Base-by-base conservation (phyloP, 163 green algal genomes). In the Chlamydomonas reinhardtii region DNA sequence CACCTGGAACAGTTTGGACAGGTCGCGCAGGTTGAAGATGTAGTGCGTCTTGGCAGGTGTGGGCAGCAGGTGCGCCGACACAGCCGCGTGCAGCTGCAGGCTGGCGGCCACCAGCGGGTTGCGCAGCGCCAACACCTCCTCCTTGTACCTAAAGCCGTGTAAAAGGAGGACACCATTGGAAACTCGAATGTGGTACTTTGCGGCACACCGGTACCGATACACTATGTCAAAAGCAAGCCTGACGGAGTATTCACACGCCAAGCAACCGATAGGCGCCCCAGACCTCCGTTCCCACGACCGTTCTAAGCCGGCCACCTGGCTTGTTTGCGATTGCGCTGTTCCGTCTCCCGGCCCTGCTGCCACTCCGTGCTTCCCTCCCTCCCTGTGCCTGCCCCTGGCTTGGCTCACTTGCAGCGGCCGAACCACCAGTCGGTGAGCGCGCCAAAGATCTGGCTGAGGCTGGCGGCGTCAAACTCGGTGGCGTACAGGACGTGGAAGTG, bases 41-140 rank as follows among this genome's bases (percentile, higher is more conserved):
- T 94, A 94, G 85, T 94, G 92, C n/a, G 79, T 93, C 89, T 93
- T 92, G 59, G 90, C 84, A 8, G 92, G 92, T 22, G 92, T 94
- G 68, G 92, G 92, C 56, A 94, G 87, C 73, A 94, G 84, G 56
- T 91, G 64, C 27, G 73, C 61, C n/a, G 74, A 73, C 27, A 84
- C 82, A 15, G 32, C 43, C 29, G 85, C 48, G 74, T 93, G 92
- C 27, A 94, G 35, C 52, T 92, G 74, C 29, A 95, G 82, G 74
- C 83, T 91, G 54, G 91, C 89, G 24, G 92, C 86, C 56, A 93
- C 93, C 29, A 94, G 83, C 8, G 85, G 83, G 0, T 85, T 80
- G 15, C 81, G 73, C 54, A 90, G 82, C 32, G 20, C 61, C 16
- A 72, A n/a, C 20, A 91, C 82, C 4, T 85, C 75, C 19, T 90